Conservation (phyloP, 495 filamentous ascomycete species). For the Usnea hakonensis region DNA sequence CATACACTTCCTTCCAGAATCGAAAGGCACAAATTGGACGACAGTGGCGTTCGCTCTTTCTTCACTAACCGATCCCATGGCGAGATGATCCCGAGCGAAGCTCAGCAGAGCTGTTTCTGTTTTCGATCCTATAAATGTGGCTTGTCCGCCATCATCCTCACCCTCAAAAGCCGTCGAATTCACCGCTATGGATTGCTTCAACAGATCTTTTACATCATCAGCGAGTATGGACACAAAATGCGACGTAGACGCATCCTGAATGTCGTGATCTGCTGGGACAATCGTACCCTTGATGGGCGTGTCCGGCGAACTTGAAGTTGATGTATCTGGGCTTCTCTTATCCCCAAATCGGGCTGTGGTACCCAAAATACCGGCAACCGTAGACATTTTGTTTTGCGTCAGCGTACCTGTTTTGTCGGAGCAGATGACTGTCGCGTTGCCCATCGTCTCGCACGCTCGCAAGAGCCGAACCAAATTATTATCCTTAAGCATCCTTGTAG, state of each 20-base stretch:
- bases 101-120: slow-evolving; percentile 78
- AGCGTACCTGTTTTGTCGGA: slow-evolving; percentile 96
- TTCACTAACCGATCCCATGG: slow-evolving; percentile 61
- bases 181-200: slow-evolving; percentile 68
- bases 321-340: slow-evolving; percentile 35
- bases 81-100: slow-evolving; percentile 69
- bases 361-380: slow-evolving; percentile 71
- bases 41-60: slow-evolving; percentile 61
- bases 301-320: slow-evolving; percentile 23
- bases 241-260: slow-evolving; percentile 41
- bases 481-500: slow-evolving; percentile 89
- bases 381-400: slow-evolving; percentile 89
- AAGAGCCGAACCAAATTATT: slow-evolving; percentile 89
- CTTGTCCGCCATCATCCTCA: slow-evolving; percentile 52
- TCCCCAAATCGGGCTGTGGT: slow-evolving; percentile 60
- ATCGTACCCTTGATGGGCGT: slow-evolving; percentile 19
- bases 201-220: slow-evolving; percentile 49
- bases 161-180: slow-evolving; percentile 90
- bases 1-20: slow-evolving; percentile 86
- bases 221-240: slow-evolving; percentile 56
- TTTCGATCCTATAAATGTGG: slow-evolving; percentile 77
- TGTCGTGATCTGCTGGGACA: slow-evolving; percentile 20
- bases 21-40: slow-evolving; percentile 74
- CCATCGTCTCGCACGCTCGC: slow-evolving; percentile 97
- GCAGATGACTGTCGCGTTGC: slow-evolving; percentile 91